A percentile compares a stretch with the other conserved stretches of the same genome.
phyloP scores from a whole-genome alignment of 2,329 filamentous ascomycete species.

The Fusarium sp. region DNA sequence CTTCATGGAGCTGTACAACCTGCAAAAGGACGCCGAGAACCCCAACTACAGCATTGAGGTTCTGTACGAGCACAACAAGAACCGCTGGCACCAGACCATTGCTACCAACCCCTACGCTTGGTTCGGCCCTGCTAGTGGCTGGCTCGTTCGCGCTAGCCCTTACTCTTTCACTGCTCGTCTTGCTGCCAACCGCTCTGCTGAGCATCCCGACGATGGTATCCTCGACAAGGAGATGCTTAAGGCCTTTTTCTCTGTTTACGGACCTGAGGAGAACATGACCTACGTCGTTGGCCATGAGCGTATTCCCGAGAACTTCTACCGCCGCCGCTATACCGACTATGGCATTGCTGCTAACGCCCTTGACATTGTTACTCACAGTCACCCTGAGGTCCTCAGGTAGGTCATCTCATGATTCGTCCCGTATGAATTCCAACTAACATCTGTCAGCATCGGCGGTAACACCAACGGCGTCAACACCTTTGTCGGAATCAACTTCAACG shows the following conservation, averaged over 20 bases:
- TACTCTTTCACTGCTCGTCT: constrained; percentile 56
- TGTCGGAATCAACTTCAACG: constrained; percentile 54
- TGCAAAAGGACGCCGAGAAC: constrained; percentile 50
- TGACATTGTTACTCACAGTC: constrained; percentile 52
- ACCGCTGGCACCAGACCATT: constrained; percentile 59
- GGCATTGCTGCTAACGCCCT: constrained; percentile 53
- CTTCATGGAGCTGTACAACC: constrained; percentile 59
- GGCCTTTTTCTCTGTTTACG: constrained; percentile 58
- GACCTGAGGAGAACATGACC: constrained; percentile 48
- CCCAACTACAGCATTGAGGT: constrained; percentile 49
- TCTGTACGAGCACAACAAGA: constrained; percentile 54
- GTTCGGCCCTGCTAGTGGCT: constrained; percentile 62
- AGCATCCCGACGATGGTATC: constrained; percentile 49
- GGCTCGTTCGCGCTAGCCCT: constrained; percentile 59
- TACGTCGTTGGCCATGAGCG: constrained; percentile 60
- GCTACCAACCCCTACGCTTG: constrained; percentile 63
- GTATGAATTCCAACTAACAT: not conserved
- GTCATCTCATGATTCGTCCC: not conserved
- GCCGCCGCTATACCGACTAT: constrained; percentile 53
- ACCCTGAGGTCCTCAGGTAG: constrained; percentile 51
- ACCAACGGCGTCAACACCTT: constrained; percentile 61
- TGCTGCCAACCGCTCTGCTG: constrained; percentile 55
- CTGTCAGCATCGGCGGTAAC: constrained; percentile 60
- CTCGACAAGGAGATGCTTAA: constrained; percentile 50
- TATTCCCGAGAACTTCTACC: constrained; percentile 64